Evolutionary conservation across 805 yeast genomes (phyloP), one percentile per base, ranked within the genome.

Genomic region (Wickerhamomyces silvicola): DNA sequence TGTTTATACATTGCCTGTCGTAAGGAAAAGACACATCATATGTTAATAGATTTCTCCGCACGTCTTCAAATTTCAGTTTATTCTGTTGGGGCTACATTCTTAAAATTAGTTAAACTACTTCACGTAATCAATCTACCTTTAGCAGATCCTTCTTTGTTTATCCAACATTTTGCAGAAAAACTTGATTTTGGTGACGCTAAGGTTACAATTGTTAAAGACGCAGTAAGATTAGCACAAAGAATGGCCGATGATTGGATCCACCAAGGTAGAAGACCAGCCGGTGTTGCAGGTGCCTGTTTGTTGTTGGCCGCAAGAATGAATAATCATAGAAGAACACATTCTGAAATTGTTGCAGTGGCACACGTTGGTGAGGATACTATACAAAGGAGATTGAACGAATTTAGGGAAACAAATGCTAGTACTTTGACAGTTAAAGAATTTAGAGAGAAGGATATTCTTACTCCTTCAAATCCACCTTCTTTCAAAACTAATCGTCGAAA

Each of bases 231-330:
- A 15, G 95, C 95, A 0, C 84, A 77, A 51, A 68, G 95, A 44
- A 92, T 92, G 99, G 70, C 88, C 10, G 74, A 77, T 26, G 97
- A 92, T 51, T 92, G 97, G 97, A 82, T 92, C 45, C 84, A 80
- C 54, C 94, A 86, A 59, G 99, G 99, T 17, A 72, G 99, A 52
- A 70, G 97, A 41, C 98, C 99, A 0, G 97, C 98, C 0, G 98
- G 99, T 48, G 76, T 92, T 33, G 98, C 98, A 0, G 99, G 97
- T 15, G 98, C 98, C 0, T 87, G 97, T 58, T 66, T 92, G 2
- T 55, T 94, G 27, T 61, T 92, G 31, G 98, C 99, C 0, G 92
- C 97, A 2, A 72, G 98, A 58, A 94, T 92, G 97, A 92, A 92
- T 59, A 88, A 88, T 52, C 79, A 83, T 54, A 71, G 96, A 51